Evolutionary conservation across 2,329 filamentous ascomycete genomes (phyloP), one percentile per base, ranked within the genome.

Genomic region (Tolypocladium nubicola): DNA sequence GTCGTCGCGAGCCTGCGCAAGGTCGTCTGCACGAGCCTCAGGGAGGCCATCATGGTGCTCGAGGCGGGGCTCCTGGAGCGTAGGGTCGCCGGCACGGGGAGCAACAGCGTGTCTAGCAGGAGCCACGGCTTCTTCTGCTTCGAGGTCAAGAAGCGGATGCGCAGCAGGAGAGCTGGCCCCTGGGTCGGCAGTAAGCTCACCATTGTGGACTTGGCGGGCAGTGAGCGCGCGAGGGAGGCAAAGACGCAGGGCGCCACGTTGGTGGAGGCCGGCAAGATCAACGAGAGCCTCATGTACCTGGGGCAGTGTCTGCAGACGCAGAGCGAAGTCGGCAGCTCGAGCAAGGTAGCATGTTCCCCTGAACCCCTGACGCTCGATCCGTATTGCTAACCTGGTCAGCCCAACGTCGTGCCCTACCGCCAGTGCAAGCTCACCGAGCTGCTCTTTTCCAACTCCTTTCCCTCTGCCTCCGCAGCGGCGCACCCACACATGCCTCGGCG

Each of bases 221-320:
- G 94, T 60, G 94, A 99, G 73, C 85, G 94, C 59, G 93, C 93
- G 19, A 83, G 92, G 59, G 91, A 94, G 61, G 92, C 94, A 33
- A 97, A 97, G 78, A 97, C 94, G 0, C 89, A 91, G 0, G 94
- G 94, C 14, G 86, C 90, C 4, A 97, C 93, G 0, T 81, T 99
- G 16, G 93, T 89, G 0, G 94, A 99, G 75, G 94, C 93, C 40
- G 94, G 94, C 56, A 97, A 97, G 75, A 99, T 99, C 70, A 99
- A 99, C 67, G 92, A 97, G 72, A 96, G 90, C 67, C 76, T 99
- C 68, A 99, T 99, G 94, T 97, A 97, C 69, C 81, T 99, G 1
- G 94, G 94, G 0, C 94, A 97, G 68, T 99, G 94, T 69, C 81
- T 99, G 65, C 93, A 97, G 69, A 93, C 96, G 80, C 93, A 97